A percentile compares a stretch with the other conserved stretches of the same genome.
Evolutionary conservation across 371 early-diverging fungal species (phyloP).

Genomic region (Mortierella sp.): DNA sequence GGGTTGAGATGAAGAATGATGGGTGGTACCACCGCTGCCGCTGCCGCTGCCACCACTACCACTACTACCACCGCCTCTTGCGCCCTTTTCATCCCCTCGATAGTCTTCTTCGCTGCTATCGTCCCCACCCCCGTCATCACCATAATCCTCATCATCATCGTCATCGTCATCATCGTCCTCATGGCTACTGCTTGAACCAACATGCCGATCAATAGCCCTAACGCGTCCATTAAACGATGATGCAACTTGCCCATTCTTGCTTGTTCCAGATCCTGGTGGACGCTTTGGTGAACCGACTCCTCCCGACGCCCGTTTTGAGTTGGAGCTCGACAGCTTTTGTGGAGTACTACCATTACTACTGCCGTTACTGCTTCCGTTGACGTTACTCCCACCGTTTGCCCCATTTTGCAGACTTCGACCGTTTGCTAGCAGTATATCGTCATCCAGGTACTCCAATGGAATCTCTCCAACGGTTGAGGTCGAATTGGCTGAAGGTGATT

Average conservation of each 20-base stretch:
- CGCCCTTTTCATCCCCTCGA: no score
- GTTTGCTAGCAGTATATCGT: constrained; percentile 36
- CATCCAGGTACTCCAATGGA: constrained; percentile 37
- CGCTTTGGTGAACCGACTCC: constrained; percentile 41
- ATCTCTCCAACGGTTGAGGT: constrained; percentile 38
- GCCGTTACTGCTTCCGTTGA: neutral
- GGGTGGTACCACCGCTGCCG: constrained; percentile 19
- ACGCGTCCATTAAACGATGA: constrained; percentile 40
- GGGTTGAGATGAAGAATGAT: constrained; percentile 38
- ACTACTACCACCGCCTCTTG: no score
- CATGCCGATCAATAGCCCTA: constrained; percentile 34
- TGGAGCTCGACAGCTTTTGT: constrained; percentile 44
- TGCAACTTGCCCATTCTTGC: constrained; percentile 54
- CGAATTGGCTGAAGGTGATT: constrained; percentile 22
- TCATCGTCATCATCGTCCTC: constrained; percentile 9
- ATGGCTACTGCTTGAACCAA: constrained; percentile 17
- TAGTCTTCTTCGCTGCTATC: no score
- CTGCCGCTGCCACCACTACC: no score
- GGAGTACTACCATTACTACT: constrained; percentile 8
- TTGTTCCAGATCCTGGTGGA: constrained; percentile 38
- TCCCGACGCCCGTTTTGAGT: constrained; percentile 33
- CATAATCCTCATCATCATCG: constrained; percentile 5
- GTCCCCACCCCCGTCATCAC: constrained; percentile 1
- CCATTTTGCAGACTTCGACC: constrained; percentile 47
- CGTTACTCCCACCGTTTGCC: constrained; percentile 13